Evolutionary conservation across 768 basidiomycete species (phyloP).

Genomic region (Clavaria fumosa): DNA sequence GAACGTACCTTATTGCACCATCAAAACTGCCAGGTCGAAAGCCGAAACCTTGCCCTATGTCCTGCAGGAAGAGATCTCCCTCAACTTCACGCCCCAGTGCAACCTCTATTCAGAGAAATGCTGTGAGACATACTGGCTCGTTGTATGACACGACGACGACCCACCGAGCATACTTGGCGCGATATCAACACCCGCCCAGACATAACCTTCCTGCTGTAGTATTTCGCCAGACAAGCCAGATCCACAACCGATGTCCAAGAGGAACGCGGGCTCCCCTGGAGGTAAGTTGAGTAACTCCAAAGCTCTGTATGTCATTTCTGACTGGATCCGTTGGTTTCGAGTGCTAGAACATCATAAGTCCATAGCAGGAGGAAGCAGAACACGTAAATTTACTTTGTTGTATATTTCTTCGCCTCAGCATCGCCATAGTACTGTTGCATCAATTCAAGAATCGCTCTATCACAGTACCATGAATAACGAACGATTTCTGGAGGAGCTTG

Average conservation of each 20-base stretch:
- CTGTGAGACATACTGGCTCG: conserved; percentile 2
- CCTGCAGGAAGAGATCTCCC: conserved; percentile 91
- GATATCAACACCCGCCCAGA: conserved; percentile 90
- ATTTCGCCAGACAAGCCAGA: conserved; percentile 96
- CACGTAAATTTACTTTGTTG: conserved; percentile 54
- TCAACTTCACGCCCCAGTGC: conserved; percentile 91
- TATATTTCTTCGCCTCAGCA: conserved; percentile 90
- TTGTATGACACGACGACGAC: conserved; percentile 12
- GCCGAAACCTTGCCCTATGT: conserved; percentile 96
- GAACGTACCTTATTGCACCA: conserved; percentile 78
- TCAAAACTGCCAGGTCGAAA: conserved; percentile 96
- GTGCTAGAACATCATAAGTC: conserved; percentile 35
- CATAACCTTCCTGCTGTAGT: conserved; percentile 83
- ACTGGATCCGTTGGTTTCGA: conserved; percentile 92
- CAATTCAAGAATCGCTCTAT: too few relatives aligned
- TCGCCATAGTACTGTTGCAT: conserved; percentile 84
- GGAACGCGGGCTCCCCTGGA: conserved; percentile 60
- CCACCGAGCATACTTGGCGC: conserved; percentile 93
- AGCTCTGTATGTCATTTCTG: conserved; percentile 94
- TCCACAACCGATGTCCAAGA: conserved; percentile 95
- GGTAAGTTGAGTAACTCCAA: conserved; percentile 81
- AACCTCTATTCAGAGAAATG: conserved; percentile 70
- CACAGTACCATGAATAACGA: conserved; percentile 22
- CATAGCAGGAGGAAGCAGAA: conserved; percentile 10
- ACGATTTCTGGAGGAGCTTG: conserved; percentile 88